Evolutionary conservation across 2,329 filamentous ascomycete genomes (phyloP).

Genomic region (Cordyceps militaris): DNA sequence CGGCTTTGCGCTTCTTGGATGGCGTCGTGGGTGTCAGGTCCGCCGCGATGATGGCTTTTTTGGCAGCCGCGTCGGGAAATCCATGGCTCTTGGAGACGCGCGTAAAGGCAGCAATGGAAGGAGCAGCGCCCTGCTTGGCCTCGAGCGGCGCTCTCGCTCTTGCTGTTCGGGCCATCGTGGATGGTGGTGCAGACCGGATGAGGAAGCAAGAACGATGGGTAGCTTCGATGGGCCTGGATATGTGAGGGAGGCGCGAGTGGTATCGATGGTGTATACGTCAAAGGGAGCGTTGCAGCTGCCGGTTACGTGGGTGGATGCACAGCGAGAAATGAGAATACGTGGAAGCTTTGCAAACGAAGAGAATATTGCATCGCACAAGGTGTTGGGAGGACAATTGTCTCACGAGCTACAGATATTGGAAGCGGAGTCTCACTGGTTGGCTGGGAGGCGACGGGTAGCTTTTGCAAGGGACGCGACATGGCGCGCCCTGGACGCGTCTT

Average conservation of each 20-base stretch:
- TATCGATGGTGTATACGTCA: neutral
- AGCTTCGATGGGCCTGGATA: neutral
- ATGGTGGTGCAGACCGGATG: neutral
- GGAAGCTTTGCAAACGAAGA: neutral
- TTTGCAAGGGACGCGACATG: slow-evolving; percentile 1
- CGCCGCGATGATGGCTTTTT: neutral
- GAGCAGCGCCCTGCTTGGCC: slow-evolving; percentile 16
- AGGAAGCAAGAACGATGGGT: neutral
- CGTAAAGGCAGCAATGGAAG: slow-evolving; percentile 37
- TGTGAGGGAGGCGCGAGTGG: neutral
- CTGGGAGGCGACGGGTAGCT: slow-evolving; percentile 7
- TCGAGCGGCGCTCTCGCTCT: slow-evolving; percentile 19
- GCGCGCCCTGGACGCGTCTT: slow-evolving; percentile 8
- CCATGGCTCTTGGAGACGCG: slow-evolving; percentile 39
- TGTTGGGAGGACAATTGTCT: neutral
- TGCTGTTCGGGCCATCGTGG: slow-evolving; percentile 22
- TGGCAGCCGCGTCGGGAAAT: slow-evolving; percentile 16
- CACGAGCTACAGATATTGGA: neutral
- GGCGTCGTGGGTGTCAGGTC: neutral
- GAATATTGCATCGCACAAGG: neutral
- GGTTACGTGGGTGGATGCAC: neutral
- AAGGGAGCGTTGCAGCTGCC: neutral
- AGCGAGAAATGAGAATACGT: neutral
- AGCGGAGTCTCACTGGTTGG: slow-evolving; percentile 11
- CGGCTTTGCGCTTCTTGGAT: slow-evolving; percentile 10